phyloP scores from a whole-genome alignment of 768 basidiomycete genomes.

The Antrodiella citrinella region DNA sequence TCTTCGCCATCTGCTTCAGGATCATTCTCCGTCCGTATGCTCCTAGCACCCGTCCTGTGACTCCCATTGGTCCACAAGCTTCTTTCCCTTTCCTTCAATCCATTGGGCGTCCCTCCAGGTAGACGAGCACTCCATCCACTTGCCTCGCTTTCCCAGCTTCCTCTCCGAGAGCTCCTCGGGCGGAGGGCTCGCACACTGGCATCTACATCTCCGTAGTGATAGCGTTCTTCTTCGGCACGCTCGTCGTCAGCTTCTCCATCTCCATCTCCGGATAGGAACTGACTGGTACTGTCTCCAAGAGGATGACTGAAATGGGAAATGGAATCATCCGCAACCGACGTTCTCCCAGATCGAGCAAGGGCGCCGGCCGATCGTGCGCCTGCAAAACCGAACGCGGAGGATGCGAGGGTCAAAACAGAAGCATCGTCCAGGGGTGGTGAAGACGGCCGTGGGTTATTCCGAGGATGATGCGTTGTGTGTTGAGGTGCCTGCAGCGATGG shows the following conservation, averaged over 20 bases:
- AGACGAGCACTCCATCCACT: constrained; percentile 82
- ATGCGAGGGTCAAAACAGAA: constrained; percentile 86
- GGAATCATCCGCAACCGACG: constrained; percentile 43
- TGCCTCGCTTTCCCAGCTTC: constrained; percentile 88
- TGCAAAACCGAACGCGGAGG: constrained; percentile 80
- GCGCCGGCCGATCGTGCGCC: constrained; percentile 39
- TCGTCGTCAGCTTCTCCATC: constrained; percentile 39
- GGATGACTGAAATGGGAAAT: constrained; percentile 58
- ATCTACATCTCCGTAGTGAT: constrained; percentile 55
- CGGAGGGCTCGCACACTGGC: constrained; percentile 88
- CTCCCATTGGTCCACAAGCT: constrained; percentile 58
- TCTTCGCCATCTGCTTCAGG: constrained; percentile 26
- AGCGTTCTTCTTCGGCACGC: constrained; percentile 30
- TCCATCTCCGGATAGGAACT: constrained; percentile 48
- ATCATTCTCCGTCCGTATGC: constrained; percentile 23
- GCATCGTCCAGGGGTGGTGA: constrained; percentile 90
- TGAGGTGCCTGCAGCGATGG: constrained; percentile 69
- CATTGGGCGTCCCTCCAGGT: constrained; percentile 25
- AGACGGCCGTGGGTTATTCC: constrained; percentile 91
- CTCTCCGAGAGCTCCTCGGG: constrained; percentile 76
- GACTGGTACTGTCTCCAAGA: constrained; percentile 52
- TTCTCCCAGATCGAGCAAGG: constrained; percentile 14
- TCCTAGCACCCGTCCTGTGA: constrained; percentile 43
- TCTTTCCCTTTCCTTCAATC: constrained; percentile 32
- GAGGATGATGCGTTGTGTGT: constrained; percentile 88